Base-by-base conservation (phyloP, 768 basidiomycete species). In the Psilocybe sp. region DNA sequence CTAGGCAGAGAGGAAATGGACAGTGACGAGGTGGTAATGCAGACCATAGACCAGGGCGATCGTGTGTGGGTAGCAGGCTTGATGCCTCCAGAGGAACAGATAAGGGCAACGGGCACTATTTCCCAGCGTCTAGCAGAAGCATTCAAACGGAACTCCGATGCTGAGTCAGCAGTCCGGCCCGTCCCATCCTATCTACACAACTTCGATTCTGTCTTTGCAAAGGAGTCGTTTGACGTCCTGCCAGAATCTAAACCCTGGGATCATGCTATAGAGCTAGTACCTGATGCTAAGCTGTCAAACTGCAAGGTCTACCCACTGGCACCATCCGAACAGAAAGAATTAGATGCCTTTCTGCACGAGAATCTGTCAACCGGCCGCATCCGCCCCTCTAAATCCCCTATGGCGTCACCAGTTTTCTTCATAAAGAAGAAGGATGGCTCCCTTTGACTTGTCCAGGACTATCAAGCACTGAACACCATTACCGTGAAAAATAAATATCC, bases 401-500 rank as follows among this genome's bases (percentile, higher is more conserved):
- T 52, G 44, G 55, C 55, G 14, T 56, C 55, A 1, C 54, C 54
- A 41, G 43, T 54, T 5, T 54, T 54, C 45, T 54, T 54, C 43
- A 44, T 54, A 39, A 52, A 53, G 35, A 55, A 51, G 46, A 47
- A 65, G 44, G 60, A 59, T 43, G 50, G 49, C 5, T 40, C 49
- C 28, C 61, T 65, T 0, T 48, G 52, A 0, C 63, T 54, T 45
- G 59, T 69, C 0, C 66, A 68, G 13, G 45, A 71, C 37, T 72
- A 65, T 34, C 35, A 55, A n/a, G 57, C 52, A 11, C 57, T 70
- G 0, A 73, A 73, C 42, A 45, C 58, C 2, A 53, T 60, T 37
- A 69, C 67, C 1, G 46, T 64, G 2, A 64, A 67, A 19, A 57
- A 69, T 50, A 35, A 36, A 7, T 70, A 70, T 40, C 70, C 66